phyloP scores from a whole-genome alignment of 495 filamentous ascomycete genomes.

The Ramalina intermedia region DNA sequence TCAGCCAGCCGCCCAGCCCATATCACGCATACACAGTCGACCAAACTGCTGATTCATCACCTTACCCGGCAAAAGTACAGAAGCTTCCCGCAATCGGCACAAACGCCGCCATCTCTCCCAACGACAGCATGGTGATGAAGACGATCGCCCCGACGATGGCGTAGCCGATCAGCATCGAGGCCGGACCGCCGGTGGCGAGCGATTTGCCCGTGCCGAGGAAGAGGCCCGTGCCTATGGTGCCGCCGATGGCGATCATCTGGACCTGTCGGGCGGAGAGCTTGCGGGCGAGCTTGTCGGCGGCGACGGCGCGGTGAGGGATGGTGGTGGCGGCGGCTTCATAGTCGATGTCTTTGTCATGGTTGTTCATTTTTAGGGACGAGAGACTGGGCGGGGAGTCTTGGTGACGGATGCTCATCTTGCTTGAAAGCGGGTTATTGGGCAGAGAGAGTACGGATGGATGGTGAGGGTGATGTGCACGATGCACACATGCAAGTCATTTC shows the following conservation, averaged over 20 bases:
- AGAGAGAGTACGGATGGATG: too few species aligned
- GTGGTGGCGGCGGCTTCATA: too few species aligned
- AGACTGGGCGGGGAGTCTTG: not conserved
- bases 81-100: constrained; percentile 36
- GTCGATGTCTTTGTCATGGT: too few species aligned
- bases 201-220: constrained; percentile 48
- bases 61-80: constrained; percentile 37
- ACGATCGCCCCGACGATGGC: constrained; percentile 33
- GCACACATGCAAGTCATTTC: too few species aligned
- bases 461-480: too few species aligned
- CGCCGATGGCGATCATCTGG: constrained; percentile 49
- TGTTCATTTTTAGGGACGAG: not conserved
- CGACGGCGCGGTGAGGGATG: too few species aligned
- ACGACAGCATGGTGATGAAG: constrained; percentile 33
- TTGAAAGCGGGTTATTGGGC: not conserved
- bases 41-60: not conserved
- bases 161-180: constrained; percentile 46
- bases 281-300: constrained; percentile 21
- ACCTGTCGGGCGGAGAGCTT: constrained; percentile 35
- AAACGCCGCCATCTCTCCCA: constrained; percentile 38
- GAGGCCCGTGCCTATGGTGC: constrained; percentile 52
- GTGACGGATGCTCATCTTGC: not conserved
- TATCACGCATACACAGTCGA: not conserved
- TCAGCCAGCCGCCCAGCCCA: constrained; percentile 3
- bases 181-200: constrained; percentile 44